Percentiles rank a stretch among this genome's conserved stretches.
Evolutionary conservation across 257 asterid genomes (phyloP).

Genomic region (Solanum medicagineum): DNA sequence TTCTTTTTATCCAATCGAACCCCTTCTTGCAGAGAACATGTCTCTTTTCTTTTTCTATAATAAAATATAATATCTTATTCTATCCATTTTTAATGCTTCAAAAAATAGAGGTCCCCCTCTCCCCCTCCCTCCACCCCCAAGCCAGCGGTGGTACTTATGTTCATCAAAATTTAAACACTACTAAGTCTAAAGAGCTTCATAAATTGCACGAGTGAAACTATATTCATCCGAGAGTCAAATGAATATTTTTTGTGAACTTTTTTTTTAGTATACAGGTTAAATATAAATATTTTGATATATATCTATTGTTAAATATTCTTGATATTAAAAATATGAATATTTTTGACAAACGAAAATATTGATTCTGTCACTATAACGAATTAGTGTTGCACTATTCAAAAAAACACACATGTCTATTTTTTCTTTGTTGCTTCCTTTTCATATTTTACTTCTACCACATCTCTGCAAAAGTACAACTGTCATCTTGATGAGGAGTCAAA

Average conservation of each 20-base stretch:
- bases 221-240: no score
- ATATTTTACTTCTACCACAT: not conserved
- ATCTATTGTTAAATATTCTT: no score
- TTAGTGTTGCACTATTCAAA: not conserved
- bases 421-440: constrained; percentile 5
- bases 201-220: no score
- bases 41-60: constrained; percentile 30
- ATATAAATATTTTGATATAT: no score
- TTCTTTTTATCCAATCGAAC: constrained; percentile 77
- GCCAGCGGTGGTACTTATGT: not conserved
- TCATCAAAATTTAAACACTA: not conserved
- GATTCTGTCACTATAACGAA: no score
- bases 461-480: constrained; percentile 15
- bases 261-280: no score
- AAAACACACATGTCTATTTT: constrained; percentile 14
- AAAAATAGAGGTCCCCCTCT: not conserved
- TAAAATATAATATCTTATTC: constrained; percentile 12
- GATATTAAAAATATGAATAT: no score
- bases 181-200: not conserved
- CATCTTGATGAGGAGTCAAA: not conserved
- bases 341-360: no score
- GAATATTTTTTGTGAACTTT: no score
- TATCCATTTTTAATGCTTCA: constrained; percentile 4
- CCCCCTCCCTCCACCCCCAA: not conserved
- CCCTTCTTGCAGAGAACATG: constrained; percentile 85